Conservation (phyloP, 75 land plant species). For the Azolla pinnata region DNA sequence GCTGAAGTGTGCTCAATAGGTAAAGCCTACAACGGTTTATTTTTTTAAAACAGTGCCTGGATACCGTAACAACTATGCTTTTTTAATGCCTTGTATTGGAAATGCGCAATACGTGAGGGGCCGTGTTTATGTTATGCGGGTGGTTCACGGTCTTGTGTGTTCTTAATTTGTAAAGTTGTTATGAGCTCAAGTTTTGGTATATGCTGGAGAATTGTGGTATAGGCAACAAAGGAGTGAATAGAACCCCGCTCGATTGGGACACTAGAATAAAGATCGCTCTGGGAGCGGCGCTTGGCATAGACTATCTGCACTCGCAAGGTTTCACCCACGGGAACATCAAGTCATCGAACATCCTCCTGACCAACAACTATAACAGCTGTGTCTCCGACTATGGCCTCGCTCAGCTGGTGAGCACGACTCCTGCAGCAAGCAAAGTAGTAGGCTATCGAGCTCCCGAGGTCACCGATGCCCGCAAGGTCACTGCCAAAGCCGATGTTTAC, state of each 20-base stretch:
- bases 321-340: slow-evolving; percentile 77
- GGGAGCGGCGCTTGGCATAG: slow-evolving; percentile 63
- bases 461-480: slow-evolving; percentile 48
- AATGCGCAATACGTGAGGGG: no score
- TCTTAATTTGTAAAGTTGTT: neutral
- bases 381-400: slow-evolving; percentile 66
- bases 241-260: slow-evolving; percentile 71
- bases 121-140: neutral
- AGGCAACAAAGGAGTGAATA: slow-evolving; percentile 61
- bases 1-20: no score
- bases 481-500: slow-evolving; percentile 77
- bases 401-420: slow-evolving; percentile 30
- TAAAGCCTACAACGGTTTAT: no score
- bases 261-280: slow-evolving; percentile 54
- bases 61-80: no score
- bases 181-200: no score
- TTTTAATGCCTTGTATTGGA: no score
- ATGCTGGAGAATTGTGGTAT: neutral
- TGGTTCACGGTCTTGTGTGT: neutral
- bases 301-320: slow-evolving; percentile 45
- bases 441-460: slow-evolving; percentile 91
- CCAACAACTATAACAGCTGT: slow-evolving; percentile 41
- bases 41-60: no score
- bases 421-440: slow-evolving; percentile 39
- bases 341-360: slow-evolving; percentile 70